Base-by-base conservation (phyloP, 2,329 filamentous ascomycete species). In the Talaromyces sp. region DNA sequence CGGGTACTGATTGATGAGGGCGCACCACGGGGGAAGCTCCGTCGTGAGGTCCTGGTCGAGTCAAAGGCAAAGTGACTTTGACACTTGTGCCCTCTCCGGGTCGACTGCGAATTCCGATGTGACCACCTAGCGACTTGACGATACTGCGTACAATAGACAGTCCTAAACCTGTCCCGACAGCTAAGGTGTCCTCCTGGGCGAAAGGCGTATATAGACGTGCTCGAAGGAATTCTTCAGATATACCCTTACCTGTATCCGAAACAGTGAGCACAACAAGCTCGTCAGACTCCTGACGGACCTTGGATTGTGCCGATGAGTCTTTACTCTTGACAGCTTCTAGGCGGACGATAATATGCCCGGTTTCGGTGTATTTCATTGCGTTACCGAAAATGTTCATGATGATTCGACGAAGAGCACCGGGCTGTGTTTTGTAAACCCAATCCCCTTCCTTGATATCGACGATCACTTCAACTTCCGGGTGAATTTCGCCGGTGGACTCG, bases 331-430 rank as follows among this genome's bases (percentile, higher is more conserved):
- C 65, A 7, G 70, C 67, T 28, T 72, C 69, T 12, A 83, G 65
- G 2, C 69, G 73, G 3, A 84, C 73, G 7, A 78, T 76, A 2
- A 87, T 79, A 60, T 76, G 81, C 3, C 85, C 85, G 0, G 73
- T 69, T 1, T 79, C 76, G 0, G 84, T 88, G 63, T 87, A 88
- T 69, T 88, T 88, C 68, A 88, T 77, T 0, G 86, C 80, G 67
- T 88, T 88, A 8, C 83, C 83, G 46, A 87, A 83, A 0, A 88
- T 68, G 62, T 88, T 88, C 84, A 87, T 86, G 55, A 87, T 78
- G 54, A 88, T 81, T 7, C 84, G 77, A 55, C 80, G 75, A 64
- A 82, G 72, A 1, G 80, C 81, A 0, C 86, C 85, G 0, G 83
- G 80, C 54, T 87, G 81, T 2, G 83, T 81, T 3, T 80, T 75